Percentiles rank a stretch among this genome's conserved stretches.
Conservation (phyloP, 768 basidiomycete genomes). For the Boletus rubroflammeus region DNA sequence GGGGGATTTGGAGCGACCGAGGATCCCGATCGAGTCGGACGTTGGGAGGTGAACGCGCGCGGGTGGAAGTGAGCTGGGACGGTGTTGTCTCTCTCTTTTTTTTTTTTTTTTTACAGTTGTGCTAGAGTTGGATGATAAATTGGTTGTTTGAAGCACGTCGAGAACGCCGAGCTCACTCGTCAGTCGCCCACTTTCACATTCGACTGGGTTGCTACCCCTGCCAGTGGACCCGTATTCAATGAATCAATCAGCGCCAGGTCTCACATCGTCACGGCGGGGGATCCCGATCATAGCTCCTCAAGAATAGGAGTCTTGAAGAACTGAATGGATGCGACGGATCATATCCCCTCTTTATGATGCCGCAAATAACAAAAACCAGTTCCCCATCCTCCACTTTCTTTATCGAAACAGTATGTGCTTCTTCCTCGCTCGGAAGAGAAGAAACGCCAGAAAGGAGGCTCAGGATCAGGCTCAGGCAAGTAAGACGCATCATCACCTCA, state of each 20-base stretch:
- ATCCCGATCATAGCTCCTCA: background rate
- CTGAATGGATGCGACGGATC: background rate
- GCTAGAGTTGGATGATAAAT: too few species aligned
- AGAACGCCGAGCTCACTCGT: too few species aligned
- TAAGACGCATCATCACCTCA: background rate
- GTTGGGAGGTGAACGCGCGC: background rate
- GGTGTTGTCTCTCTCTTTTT: too few species aligned
- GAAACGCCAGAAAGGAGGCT: background rate
- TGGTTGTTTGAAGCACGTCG: too few species aligned
- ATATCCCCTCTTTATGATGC: background rate
- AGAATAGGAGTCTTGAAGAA: background rate
- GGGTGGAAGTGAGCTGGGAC: background rate
- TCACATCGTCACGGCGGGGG: background rate
- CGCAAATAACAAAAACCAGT: background rate
- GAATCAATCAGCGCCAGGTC: too few species aligned
- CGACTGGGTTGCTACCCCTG: too few species aligned
- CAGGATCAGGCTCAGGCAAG: slow-evolving; percentile 1
- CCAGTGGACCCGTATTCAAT: too few species aligned
- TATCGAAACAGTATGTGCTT: slow-evolving; percentile 5
- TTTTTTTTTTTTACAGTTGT: too few species aligned
- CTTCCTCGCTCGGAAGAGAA: slow-evolving; percentile 5
- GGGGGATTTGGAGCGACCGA: slow-evolving; percentile 63
- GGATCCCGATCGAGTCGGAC: slow-evolving; percentile 7
- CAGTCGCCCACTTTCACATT: too few species aligned
- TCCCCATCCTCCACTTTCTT: background rate